Evolutionary conservation across 352 stramenopile genomes (phyloP), one percentile per base, ranked within the genome.

Genomic region (Phytophthora pisi): DNA sequence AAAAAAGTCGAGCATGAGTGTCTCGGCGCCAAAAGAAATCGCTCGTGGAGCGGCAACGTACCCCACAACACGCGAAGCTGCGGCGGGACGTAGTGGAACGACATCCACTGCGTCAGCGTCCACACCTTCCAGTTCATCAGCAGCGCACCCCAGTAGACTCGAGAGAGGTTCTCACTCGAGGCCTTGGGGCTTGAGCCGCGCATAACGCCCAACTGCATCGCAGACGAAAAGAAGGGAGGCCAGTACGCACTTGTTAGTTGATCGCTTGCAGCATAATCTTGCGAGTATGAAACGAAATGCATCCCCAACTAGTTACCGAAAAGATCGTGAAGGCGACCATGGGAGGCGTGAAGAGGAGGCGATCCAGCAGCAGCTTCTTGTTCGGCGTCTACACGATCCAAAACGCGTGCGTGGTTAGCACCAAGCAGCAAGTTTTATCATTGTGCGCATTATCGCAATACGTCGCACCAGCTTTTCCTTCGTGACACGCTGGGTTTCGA

Each of bases 111-210:
- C 24, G 80, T 91, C 24, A 87, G 26, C 10, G 81, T 91, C 82
- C 80, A 89, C 52, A 91, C 80, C 59, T 79, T 77, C 78, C 77
- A 88, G 66, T 91, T 91, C 82, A 91, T 91, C 38, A 80, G 54
- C 62, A 91, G 64, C 1, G 79, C 81, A n/a, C 66, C 66, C 59
- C 66, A 68, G 62, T 84, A 91, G 40, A 88, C 80, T 24, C 69
- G 69, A 47, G 53, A 64, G 10, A 89, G 60, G 23, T 81, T 87
- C 40, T 81, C 68, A 6, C 65, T 64, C 2, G 81, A 86, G 16
- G 77, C 75, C 42, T 84, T 76, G 38, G 70, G 61, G 54, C 76
- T 86, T 30, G 70, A 79, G 31, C 82, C 78, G 45, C 78, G 82
- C 79, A 91, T 68, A 56, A 91, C 64, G 8, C 77, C 76, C n/a